Base-by-base conservation (phyloP, 805 yeast species). In the Scheffersomyces coipomensis region DNA sequence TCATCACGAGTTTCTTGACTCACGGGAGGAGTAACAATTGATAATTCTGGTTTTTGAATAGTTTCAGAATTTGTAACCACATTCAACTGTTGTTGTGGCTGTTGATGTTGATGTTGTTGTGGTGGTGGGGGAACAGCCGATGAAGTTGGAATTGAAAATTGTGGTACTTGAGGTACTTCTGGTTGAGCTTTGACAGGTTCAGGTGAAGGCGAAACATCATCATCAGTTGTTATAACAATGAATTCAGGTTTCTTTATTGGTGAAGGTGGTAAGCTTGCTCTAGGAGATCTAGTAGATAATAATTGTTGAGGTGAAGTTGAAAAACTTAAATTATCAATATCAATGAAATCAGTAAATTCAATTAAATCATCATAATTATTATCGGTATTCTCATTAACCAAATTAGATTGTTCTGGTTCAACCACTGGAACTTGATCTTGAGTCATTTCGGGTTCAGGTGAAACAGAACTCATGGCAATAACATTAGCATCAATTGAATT, bases 331-430 rank as follows among this genome's bases (percentile, higher is more conserved):
- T 65, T 53, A 22, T 67, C 74, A 19, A 61, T 57, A 46, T 68
- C 71, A 37, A 69, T 62, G 42, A 56, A 68, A 37, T 68, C 72
- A 25, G 65, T 54, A 39, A 68, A 69, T 41, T 68, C 74, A 42
- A 66, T 58, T n/a, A 68, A 57, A 33, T 67, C 71, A 22, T 46
- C 46, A 35, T 39, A 49, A 29, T 51, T 49, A 7, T 42, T 51
- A 12, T 44, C 42, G 12, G 32, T 22, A 19, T 22, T 39, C 11
- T 41, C 40, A 11, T 21, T 29, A 12, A 26, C 17, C 18, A 3
- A 29, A 17, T 24, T 24, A 12, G 5, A 24, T 24, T 6, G n/a
- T 27, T n/a, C 17, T 6, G 6, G 18, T 13, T n/a, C 11, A 8
- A 8, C n/a, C 5, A 4, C 18, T 13, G 15, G 18, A 9, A 10